Conservation (phyloP, 805 yeast species). For the Myxozyma udenii region DNA sequence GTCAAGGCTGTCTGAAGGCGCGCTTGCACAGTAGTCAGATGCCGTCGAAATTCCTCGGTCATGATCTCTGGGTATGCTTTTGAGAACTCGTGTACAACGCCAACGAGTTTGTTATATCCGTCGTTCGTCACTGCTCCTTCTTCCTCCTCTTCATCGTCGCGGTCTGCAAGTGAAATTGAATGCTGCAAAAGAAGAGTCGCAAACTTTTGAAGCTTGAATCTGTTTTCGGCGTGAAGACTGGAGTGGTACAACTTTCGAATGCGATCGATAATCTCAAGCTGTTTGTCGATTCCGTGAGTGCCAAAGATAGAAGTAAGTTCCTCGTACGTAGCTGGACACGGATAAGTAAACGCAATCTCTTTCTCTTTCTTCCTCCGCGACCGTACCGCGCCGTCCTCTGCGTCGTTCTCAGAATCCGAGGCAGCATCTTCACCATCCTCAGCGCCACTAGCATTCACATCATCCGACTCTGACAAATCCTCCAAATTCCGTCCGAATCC, state of each 20-base stretch:
- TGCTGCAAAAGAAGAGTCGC: conserved; percentile 39
- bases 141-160: background rate
- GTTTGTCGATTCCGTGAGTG: conserved; percentile 59
- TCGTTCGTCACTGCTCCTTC: background rate
- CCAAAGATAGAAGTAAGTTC: conserved; percentile 68
- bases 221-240: conserved; percentile 75
- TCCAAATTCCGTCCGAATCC: conserved; percentile 33
- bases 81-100: conserved; percentile 52
- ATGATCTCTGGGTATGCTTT: conserved; percentile 63
- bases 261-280: conserved; percentile 45
- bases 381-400: conserved; percentile 34
- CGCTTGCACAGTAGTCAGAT: conserved; percentile 54
- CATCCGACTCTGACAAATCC: conserved; percentile 30
- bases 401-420: conserved; percentile 38
- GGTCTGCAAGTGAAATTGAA: conserved; percentile 38
- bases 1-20: conserved; percentile 42
- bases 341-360: conserved; percentile 32
- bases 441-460: conserved; percentile 52
- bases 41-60: conserved; percentile 59
- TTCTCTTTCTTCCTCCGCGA: conserved; percentile 3
- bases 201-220: conserved; percentile 46
- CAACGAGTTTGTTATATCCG: conserved; percentile 31
- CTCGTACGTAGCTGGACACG: conserved; percentile 55
- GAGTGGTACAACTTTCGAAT: conserved; percentile 68
- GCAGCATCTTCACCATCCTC: conserved; percentile 42